phyloP scores from a whole-genome alignment of 352 stramenopile genomes.

The Phytophthora hibernalis region DNA sequence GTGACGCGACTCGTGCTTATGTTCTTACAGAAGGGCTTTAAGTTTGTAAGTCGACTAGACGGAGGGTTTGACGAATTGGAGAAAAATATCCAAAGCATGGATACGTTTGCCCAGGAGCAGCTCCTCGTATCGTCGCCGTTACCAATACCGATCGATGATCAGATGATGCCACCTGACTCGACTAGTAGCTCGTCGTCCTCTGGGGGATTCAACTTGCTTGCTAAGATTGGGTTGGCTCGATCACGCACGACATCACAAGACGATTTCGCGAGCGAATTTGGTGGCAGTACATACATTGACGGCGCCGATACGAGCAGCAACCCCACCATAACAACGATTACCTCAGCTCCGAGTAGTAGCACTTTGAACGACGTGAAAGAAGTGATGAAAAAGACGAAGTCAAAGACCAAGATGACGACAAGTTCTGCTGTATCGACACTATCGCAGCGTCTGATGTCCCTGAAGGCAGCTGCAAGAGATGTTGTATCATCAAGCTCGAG shows the following conservation, averaged over 20 bases:
- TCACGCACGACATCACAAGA: slow-evolving; percentile 45
- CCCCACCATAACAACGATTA: not conserved
- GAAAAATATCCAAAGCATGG: slow-evolving; percentile 64
- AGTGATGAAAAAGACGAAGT: slow-evolving; percentile 26
- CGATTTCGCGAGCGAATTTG: slow-evolving; percentile 29
- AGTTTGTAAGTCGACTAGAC: slow-evolving; percentile 85
- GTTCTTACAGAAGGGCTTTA: slow-evolving; percentile 89
- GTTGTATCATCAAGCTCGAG: slow-evolving; percentile 49
- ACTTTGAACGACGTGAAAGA: slow-evolving; percentile 13
- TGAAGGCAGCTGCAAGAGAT: slow-evolving; percentile 79
- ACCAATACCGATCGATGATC: slow-evolving; percentile 7
- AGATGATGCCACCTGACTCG: slow-evolving; percentile 10
- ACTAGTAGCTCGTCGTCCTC: slow-evolving; percentile 24
- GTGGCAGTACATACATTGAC: slow-evolving; percentile 12
- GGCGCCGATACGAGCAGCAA: slow-evolving; percentile 4
- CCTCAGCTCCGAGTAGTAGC: slow-evolving; percentile 21
- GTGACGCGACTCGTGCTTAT: slow-evolving; percentile 84
- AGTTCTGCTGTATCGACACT: slow-evolving; percentile 54
- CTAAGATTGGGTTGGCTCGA: slow-evolving; percentile 60
- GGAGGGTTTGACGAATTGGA: slow-evolving; percentile 87
- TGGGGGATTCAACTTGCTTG: slow-evolving; percentile 51
- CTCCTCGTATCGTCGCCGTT: slow-evolving; percentile 63
- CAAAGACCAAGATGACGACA: slow-evolving; percentile 37
- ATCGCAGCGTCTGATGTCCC: slow-evolving; percentile 67
- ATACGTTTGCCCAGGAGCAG: slow-evolving; percentile 74